Conservation (phyloP, 305 asterid species). For the Nicotiana rustica region DNA sequence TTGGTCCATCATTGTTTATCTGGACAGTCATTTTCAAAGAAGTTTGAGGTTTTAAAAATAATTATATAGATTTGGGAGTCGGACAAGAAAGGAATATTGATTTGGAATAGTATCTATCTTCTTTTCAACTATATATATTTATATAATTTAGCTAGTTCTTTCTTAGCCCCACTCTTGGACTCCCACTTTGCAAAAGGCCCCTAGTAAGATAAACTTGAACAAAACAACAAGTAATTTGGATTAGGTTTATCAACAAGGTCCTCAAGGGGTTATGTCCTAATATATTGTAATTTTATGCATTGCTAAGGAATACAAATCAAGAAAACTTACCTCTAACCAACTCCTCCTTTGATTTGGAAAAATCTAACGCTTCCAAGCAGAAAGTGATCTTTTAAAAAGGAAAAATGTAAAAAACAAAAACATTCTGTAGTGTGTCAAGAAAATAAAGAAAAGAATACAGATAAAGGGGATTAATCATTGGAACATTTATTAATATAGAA, state of each 20-base stretch:
- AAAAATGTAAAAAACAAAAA: too few species aligned
- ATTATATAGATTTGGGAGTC: neutral
- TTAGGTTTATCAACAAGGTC: slow-evolving; percentile 33
- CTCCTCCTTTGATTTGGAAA: slow-evolving; percentile 20
- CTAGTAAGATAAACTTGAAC: neutral
- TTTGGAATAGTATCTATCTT: neutral
- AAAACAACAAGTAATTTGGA: slow-evolving; percentile 24
- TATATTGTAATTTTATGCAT: slow-evolving; percentile 24
- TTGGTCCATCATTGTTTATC: slow-evolving; percentile 28
- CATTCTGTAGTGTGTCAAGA: slow-evolving; percentile 10
- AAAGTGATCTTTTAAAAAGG: neutral
- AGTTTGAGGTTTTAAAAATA: slow-evolving; percentile 8
- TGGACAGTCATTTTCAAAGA: slow-evolving; percentile 13
- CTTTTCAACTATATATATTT: neutral
- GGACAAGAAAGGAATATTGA: neutral
- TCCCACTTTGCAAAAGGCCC: neutral
- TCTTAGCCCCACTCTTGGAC: neutral
- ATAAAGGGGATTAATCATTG: neutral
- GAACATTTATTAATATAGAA: neutral
- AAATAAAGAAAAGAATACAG: neutral
- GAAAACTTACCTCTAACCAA: slow-evolving; percentile 35
- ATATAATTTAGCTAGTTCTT: neutral
- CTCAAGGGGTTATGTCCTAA: neutral
- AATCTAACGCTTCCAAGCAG: neutral
- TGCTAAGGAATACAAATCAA: neutral